Conservation (phyloP, 108 stramenopile genomes). For the Cyclotella atomus region DNA sequence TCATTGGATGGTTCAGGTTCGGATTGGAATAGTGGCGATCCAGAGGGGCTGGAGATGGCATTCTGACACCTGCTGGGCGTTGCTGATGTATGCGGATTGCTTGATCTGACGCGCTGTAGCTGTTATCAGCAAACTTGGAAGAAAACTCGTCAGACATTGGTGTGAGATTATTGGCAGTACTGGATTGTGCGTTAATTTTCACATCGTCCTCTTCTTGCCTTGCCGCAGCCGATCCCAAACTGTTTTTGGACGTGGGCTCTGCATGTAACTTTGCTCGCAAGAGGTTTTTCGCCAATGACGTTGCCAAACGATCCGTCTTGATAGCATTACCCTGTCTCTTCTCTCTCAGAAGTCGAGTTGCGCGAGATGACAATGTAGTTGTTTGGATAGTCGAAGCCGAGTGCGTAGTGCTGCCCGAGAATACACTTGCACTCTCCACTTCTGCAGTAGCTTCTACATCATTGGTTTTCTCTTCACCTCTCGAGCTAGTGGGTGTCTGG, state of each 20-base stretch:
- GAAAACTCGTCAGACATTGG: neutral
- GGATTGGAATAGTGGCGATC: neutral
- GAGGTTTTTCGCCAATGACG: conserved; percentile 16
- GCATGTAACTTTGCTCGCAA: conserved; percentile 12
- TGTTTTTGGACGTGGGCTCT: neutral
- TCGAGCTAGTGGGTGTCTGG: neutral
- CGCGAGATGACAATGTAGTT: conserved; percentile 36
- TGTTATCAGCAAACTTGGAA: neutral
- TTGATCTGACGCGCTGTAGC: neutral
- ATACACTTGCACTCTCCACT: conserved; percentile 19
- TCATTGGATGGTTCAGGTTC: neutral
- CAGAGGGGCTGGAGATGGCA: neutral
- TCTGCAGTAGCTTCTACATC: neutral
- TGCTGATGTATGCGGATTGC: neutral
- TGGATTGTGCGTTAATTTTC: neutral
- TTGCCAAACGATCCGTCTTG: conserved; percentile 15
- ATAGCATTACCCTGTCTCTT: conserved; percentile 27
- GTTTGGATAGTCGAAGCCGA: conserved; percentile 28
- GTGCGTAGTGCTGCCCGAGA: conserved; percentile 27
- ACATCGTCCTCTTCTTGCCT: neutral
- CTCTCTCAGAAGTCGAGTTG: conserved; percentile 36
- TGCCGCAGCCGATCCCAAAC: too few relatives aligned
- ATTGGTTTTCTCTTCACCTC: neutral
- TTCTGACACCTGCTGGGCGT: neutral
- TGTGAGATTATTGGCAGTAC: neutral